Percentiles rank a stretch among this genome's conserved stretches.
Conservation (phyloP, 495 filamentous ascomycete genomes). For the Aspergillus funiculosus region DNA sequence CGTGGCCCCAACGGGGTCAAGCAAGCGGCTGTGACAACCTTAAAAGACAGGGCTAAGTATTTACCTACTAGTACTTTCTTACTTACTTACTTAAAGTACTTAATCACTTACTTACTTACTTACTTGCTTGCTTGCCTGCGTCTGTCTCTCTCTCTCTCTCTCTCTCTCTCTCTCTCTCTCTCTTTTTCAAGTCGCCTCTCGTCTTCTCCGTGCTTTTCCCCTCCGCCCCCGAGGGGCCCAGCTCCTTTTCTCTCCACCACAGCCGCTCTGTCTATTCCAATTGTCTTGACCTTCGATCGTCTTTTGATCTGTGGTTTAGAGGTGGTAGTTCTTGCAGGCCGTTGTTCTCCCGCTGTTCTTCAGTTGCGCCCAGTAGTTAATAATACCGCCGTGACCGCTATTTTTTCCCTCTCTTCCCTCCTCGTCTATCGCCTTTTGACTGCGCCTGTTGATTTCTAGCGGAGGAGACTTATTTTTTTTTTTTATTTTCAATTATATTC, state of each 20-base stretch:
- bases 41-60: conserved; percentile 18
- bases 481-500: conserved; percentile 3
- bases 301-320: conserved; percentile 11
- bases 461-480: conserved; percentile 8
- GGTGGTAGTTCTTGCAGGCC: neutral
- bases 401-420: conserved; percentile 8
- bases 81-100: conserved; percentile 2
- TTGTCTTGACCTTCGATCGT: conserved; percentile 13
- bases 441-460: conserved; percentile 1
- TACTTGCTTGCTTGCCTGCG: neutral
- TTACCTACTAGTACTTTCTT: neutral
- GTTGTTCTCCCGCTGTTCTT: conserved; percentile 1
- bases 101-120: conserved; percentile 1
- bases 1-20: conserved; percentile 28
- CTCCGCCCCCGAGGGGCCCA: conserved; percentile 3
- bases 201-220: neutral
- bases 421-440: neutral
- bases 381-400: conserved; percentile 19
- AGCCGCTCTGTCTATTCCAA: conserved; percentile 8
- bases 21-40: conserved; percentile 28
- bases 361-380: conserved; percentile 7
- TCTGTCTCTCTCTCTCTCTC: neutral
- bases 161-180: neutral
- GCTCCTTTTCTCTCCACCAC: conserved; percentile 3
- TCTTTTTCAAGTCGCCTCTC: neutral